These are phyloP conservation scores for Pseudognaphalium luteoalbum DNA, from an alignment of 129 eudicot species.

Conservation along the genomic window DNA sequence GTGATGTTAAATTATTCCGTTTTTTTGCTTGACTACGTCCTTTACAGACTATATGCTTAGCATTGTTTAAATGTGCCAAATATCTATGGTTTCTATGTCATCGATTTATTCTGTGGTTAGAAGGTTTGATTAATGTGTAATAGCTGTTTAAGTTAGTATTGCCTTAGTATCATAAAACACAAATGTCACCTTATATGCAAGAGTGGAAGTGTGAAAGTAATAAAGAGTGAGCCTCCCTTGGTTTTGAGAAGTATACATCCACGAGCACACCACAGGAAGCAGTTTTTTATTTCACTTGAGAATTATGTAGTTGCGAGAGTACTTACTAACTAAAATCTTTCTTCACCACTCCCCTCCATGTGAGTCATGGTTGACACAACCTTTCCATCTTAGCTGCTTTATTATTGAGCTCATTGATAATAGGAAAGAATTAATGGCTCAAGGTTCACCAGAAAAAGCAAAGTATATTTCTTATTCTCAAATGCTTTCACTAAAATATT, in stretches of 20 bases:
- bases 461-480: neutral
- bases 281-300: neutral
- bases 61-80: neutral
- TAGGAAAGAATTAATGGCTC: neutral
- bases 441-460: neutral
- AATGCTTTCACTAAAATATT: neutral
- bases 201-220: neutral
- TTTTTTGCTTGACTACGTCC: neutral
- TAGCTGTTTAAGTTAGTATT: neutral
- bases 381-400: neutral
- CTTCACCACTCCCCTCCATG: neutral
- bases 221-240: neutral
- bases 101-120: neutral
- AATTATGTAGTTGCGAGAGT: neutral
- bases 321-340: neutral
- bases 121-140: conserved; percentile 7
- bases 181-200: neutral
- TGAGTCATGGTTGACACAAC: neutral
- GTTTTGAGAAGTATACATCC: neutral
- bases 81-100: neutral
- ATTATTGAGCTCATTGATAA: neutral
- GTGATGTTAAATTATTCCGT: neutral
- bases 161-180: conserved; percentile 10
- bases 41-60: neutral
- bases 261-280: neutral